A percentile compares a stretch with the other conserved stretches of the same genome.
phyloP scores from a whole-genome alignment of 192 early-diverging fungal genomes.

The Coemansia sp. region DNA sequence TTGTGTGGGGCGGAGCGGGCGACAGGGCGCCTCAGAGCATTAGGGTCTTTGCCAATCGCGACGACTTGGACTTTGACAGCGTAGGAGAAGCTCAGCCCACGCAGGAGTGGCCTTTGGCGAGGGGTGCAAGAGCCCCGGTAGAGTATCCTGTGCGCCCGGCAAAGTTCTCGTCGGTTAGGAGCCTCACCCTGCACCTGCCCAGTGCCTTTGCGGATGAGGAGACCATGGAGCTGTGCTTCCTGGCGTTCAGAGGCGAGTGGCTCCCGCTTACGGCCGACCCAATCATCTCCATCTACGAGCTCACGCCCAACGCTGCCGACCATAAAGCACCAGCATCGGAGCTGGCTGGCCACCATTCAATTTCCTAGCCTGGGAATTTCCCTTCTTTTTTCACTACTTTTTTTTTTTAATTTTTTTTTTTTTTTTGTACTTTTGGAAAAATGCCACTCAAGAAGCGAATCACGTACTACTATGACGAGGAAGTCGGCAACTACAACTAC shows the following conservation, averaged over 20 bases:
- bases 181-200: slow-evolving; percentile 80
- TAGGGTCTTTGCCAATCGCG: slow-evolving; percentile 87
- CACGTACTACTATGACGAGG: slow-evolving; percentile 54
- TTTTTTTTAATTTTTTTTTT: slow-evolving; percentile 1
- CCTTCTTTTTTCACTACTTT: neutral
- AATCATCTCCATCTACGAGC: slow-evolving; percentile 71
- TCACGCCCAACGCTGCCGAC: slow-evolving; percentile 69
- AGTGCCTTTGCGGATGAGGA: slow-evolving; percentile 78
- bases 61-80: slow-evolving; percentile 88
- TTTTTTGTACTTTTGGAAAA: neutral
- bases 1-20: slow-evolving; percentile 64
- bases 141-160: slow-evolving; percentile 68
- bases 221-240: slow-evolving; percentile 59
- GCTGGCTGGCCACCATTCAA: slow-evolving; percentile 39
- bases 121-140: slow-evolving; percentile 54
- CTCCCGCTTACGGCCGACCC: slow-evolving; percentile 68
- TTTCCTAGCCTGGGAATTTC: slow-evolving; percentile 5
- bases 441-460: slow-evolving; percentile 49
- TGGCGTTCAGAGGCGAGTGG: slow-evolving; percentile 94
- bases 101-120: slow-evolving; percentile 82
- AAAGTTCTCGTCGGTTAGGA: slow-evolving; percentile 76
- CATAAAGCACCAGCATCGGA: slow-evolving; percentile 62
- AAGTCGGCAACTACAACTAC: slow-evolving; percentile 86
- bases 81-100: slow-evolving; percentile 65
- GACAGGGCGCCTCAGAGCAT: slow-evolving; percentile 64